phyloP scores from a whole-genome alignment of 73 alveolate genomes.

The Tetrahymena thermophila region DNA sequence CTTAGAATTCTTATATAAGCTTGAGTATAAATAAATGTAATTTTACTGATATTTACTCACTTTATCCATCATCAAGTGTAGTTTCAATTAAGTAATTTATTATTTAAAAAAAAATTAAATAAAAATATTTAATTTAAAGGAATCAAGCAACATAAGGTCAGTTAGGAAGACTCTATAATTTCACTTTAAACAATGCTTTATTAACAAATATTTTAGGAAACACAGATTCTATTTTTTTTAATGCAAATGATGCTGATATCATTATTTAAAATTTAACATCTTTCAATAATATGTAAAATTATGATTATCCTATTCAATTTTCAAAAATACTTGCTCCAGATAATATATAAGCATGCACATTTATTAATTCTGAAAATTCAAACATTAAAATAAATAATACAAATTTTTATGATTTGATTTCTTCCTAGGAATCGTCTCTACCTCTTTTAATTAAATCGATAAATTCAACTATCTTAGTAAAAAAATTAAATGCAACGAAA shows the following conservation, averaged over 20 bases:
- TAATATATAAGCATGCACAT: not conserved
- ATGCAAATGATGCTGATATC: not conserved
- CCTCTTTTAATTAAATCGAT: not conserved
- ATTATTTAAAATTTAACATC: too few relatives aligned
- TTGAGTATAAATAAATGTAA: not conserved
- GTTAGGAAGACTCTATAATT: too few relatives aligned
- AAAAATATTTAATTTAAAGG: too few relatives aligned
- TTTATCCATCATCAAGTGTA: not conserved
- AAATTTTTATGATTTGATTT: too few relatives aligned
- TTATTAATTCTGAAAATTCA: not conserved
- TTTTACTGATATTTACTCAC: not conserved
- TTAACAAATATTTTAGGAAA: not conserved
- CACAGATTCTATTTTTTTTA: not conserved
- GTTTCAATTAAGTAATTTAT: not conserved
- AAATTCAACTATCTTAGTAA: not conserved
- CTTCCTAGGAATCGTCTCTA: not conserved
- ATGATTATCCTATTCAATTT: not conserved
- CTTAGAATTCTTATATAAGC: not conserved
- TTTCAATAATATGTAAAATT: too few relatives aligned
- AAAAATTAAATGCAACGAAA: not conserved
- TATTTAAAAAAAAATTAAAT: too few relatives aligned
- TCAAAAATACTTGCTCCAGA: not conserved
- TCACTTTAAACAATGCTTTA: too few relatives aligned
- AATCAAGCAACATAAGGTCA: too few relatives aligned
- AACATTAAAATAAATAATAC: too few relatives aligned